Evolutionary conservation across 805 yeast genomes (phyloP), one percentile per base, ranked within the genome.

Genomic region (Yarrowia sp.): DNA sequence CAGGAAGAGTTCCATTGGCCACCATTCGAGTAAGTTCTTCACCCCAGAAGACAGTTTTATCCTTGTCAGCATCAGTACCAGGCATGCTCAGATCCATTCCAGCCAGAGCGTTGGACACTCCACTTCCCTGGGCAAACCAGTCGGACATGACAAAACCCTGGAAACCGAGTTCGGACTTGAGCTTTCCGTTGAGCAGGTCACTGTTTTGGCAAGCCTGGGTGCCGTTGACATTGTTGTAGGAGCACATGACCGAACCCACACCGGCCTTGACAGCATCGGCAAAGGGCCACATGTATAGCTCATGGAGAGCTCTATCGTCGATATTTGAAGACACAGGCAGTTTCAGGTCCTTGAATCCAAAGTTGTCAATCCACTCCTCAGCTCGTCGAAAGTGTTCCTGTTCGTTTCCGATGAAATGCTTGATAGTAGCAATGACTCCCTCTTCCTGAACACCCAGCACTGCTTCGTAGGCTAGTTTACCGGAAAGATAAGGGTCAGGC

Each of bases 141-240:
- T 86, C 90, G 30, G 87, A 81, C 68, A 86, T 82, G n/a, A 86
- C 87, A 74, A 85, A 86, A 0, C 90, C 90, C 76, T 86, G 89
- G 71, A 86, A 87, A 0, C 89, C 89, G 60, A 86, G 75, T 74
- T 87, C 89, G 56, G 83, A 86, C 75, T 86, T 87, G 70, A 87
- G 76, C 19, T 86, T 75, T 67, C 82, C 79, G 74, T 86, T 86
- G 70, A 87, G 70, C 56, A 85, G 76, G 69, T 84, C 82, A 3
- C 86, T 80, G 72, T 87, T 87, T 71, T 87, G 87, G 72, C 89
- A 86, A 9, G 87, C 83, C 69, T 84, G 83, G 0, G 86, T 79
- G 68, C 84, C 83, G 76, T 87, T 87, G 42, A 86, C 83, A 69
- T 79, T 78, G 70, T 86, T 85, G 73, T 84, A 86, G 0, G 88